Base-by-base conservation (phyloP, 208 protist genomes). In the Acanthamoeba healyi region DNA sequence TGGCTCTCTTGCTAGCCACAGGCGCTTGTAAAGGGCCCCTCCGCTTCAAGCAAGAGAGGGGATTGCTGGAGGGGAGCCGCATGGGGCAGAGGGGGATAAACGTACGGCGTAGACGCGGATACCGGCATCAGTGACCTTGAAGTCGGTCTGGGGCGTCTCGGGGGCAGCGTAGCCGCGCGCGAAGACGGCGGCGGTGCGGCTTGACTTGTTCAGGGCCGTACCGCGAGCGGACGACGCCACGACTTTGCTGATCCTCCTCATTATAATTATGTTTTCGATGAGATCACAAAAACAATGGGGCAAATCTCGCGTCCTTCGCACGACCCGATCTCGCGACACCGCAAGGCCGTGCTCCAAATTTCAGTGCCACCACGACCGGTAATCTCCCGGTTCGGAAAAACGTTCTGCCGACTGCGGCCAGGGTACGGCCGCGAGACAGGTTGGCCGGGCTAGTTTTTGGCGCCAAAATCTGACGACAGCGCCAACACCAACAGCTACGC, bases 181-280 rank as follows among this genome's bases (percentile, higher is more conserved):
- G 34, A 77, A 77, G 67, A 77, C 19, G 5, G 67, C 67, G 32
- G 38, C 67, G 6, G 67, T 32, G 58, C 58, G 14, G 26, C 26
- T 65, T 0, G 67, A 38, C 67, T 44, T 77, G 67, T 32, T 42
- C 29, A 77, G 32, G 67, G 67, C 67, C 36, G 67, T 77, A 44
- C 32, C 38, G 67, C 67, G 67, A 42, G 67, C 67, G 58, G 58
- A 65, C 58, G 58, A 65, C 67, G 38, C 67, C 15, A 77, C 67
- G 15, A 38, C 38, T 38, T 36, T 77, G 67, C 67, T 77, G 67
- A 77, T 77, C 67, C 67, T 77, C 67, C 67, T 77, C 67, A 77
- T 65, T 65, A 34, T 65, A 34, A 56, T 56, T 3, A 56, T 5
- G 3, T 56, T 22, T 22, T 56, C 49, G 49, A 56, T n/a, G n/a